Evolutionary conservation across 768 basidiomycete species (phyloP), one percentile per base, ranked within the genome.

Genomic region (Psilocybe azurescens): DNA sequence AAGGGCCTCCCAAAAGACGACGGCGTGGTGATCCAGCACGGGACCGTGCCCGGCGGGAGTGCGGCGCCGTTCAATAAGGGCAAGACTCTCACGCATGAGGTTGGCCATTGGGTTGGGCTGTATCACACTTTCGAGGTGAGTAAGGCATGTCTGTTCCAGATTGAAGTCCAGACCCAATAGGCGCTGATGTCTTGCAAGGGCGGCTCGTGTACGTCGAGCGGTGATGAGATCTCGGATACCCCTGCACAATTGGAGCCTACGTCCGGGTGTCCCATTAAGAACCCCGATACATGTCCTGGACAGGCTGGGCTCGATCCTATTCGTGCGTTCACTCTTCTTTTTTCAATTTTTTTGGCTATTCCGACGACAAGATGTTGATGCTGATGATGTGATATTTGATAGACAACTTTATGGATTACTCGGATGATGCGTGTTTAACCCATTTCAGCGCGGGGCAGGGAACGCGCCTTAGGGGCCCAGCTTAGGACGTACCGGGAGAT

Each of bases 331-430:
- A 46, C 36, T 38, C n/a, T 16, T 9, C 44, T 56, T 56, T 46
- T 54, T 20, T 20, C 38, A 7, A 33, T 11, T n/a, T 33, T 33
- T 8, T 11, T 8, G 7, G 41, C 33, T 13, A 18, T 7, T 57
- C 16, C 8, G 28, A 29, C 29, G 18, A 2, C 33, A 29, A 24
- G 24, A 53, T 46, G 3, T 2, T 18, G 3, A 18, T 29, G 67
- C n/a, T 39, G 14, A 55, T 24, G 24, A 24, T 24, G 24, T 24
- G 24, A 24, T 24, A 24, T 24, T 24, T 24, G 24, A 24, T 47
- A 73, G 73, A 71, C 66, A 80, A 81, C 72, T 81, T 70, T 70
- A 82, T 82, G 80, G 81, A 83, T 64, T 81, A 81, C 71, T 70
- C 75, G 14, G 64, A 75, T 57, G 81, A 83, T 60, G 62, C 64